Conservation (phyloP, 2,329 filamentous ascomycete species). For the Cercospora sp. region DNA sequence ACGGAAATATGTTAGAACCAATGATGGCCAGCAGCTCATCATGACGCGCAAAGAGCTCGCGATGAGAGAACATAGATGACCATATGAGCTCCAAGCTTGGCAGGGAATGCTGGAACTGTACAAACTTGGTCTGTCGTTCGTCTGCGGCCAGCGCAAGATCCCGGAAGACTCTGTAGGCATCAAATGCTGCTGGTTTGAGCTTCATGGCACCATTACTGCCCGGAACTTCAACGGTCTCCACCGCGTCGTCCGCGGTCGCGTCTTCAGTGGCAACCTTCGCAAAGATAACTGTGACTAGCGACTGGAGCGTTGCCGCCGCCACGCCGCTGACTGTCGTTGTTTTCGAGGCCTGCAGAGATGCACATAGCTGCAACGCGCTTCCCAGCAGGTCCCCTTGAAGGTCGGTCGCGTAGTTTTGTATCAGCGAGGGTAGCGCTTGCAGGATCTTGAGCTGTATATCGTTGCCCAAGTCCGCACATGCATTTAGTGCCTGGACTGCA, state of each 20-base stretch:
- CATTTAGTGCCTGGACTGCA: slow-evolving; percentile 82
- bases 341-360: slow-evolving; percentile 85
- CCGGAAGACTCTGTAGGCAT: slow-evolving; percentile 84
- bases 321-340: slow-evolving; percentile 93
- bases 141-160: slow-evolving; percentile 88
- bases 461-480: slow-evolving; percentile 70
- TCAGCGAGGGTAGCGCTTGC: slow-evolving; percentile 81
- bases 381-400: slow-evolving; percentile 79
- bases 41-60: slow-evolving; percentile 74
- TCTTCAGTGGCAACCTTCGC: slow-evolving; percentile 87
- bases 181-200: slow-evolving; percentile 74
- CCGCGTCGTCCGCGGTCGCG: slow-evolving; percentile 58
- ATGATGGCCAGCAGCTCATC: slow-evolving; percentile 79
- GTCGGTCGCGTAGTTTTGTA: slow-evolving; percentile 86
- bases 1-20: slow-evolving; percentile 75
- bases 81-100: slow-evolving; percentile 89
- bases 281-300: slow-evolving; percentile 88
- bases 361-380: slow-evolving; percentile 84
- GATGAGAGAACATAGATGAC: slow-evolving; percentile 82
- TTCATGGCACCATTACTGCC: slow-evolving; percentile 64
- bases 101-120: slow-evolving; percentile 72
- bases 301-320: slow-evolving; percentile 92
- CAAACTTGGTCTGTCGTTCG: slow-evolving; percentile 77
- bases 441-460: slow-evolving; percentile 96
- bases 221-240: slow-evolving; percentile 65